Percentiles rank a stretch among this genome's conserved stretches.
These are phyloP conservation scores for Pezicula neosporulosa DNA, from an alignment of 2,329 filamentous ascomycete species.

Conservation along the genomic window DNA sequence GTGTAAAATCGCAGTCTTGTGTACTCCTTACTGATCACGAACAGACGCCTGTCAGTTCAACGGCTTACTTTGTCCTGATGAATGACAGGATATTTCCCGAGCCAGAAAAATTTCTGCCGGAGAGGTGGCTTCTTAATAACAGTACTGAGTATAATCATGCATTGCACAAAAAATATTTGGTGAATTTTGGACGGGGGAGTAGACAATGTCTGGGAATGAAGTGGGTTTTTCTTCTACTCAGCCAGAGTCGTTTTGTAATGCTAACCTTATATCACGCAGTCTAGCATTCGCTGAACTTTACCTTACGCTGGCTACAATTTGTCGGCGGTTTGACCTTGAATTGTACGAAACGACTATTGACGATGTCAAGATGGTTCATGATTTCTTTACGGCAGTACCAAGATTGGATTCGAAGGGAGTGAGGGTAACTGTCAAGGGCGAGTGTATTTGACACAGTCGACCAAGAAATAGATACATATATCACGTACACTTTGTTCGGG, in stretches of 20 bases:
- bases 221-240: constrained; percentile 1
- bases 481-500: too few relatives aligned
- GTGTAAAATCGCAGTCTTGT: not conserved
- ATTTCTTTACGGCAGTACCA: constrained; percentile 13
- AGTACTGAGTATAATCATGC: constrained; percentile 13
- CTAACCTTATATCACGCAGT: constrained; percentile 1
- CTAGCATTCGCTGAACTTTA: constrained; percentile 19
- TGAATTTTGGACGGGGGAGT: constrained; percentile 16
- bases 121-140: constrained; percentile 22
- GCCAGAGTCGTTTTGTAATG: too few relatives aligned
- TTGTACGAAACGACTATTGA: constrained; percentile 12
- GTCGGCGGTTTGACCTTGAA: constrained; percentile 12
- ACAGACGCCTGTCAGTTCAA: constrained; percentile 19
- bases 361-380: constrained; percentile 16
- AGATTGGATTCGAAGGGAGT: constrained; percentile 10
- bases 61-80: constrained; percentile 15
- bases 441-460: too few relatives aligned
- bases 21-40: constrained; percentile 10
- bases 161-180: constrained; percentile 15
- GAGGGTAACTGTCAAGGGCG: constrained; percentile 9
- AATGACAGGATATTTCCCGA: constrained; percentile 16
- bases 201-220: constrained; percentile 20
- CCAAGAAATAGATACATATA: too few relatives aligned
- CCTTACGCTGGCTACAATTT: constrained; percentile 13
- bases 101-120: constrained; percentile 8